Conservation (phyloP, 192 early-diverging fungal species). For the Coemansia sp. region DNA sequence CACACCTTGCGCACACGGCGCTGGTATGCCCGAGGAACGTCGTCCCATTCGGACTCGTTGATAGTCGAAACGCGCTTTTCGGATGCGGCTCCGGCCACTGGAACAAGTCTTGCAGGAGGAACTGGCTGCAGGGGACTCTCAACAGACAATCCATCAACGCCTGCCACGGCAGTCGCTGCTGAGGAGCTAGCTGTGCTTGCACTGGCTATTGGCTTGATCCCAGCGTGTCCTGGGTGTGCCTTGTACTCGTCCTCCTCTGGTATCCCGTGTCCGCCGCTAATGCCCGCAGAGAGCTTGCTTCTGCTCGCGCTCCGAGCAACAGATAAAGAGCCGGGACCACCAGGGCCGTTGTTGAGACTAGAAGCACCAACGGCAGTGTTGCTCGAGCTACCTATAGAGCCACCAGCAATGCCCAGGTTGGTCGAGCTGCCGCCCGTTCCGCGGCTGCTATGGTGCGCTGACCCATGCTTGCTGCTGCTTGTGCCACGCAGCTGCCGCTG, state of each 20-base stretch:
- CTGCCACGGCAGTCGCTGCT: neutral
- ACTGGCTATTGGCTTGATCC: neutral
- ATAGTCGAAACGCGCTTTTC: slow-evolving; percentile 5
- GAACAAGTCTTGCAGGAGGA: neutral
- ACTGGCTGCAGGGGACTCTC: neutral
- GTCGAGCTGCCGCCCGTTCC: neutral
- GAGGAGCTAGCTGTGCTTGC: neutral
- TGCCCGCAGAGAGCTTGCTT: slow-evolving; percentile 1
- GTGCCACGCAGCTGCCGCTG: neutral
- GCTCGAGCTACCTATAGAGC: neutral
- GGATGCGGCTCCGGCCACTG: neutral
- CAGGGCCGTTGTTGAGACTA: neutral
- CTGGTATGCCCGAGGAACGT: slow-evolving; percentile 57
- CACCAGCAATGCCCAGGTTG: neutral
- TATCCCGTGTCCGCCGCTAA: neutral
- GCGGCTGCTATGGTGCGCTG: neutral
- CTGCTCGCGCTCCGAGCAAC: slow-evolving; percentile 2
- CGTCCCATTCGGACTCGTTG: slow-evolving; percentile 49
- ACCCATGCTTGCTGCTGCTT: neutral
- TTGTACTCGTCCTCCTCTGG: slow-evolving; percentile 2
- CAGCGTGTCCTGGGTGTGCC: neutral
- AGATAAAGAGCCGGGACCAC: neutral
- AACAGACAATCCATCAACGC: neutral
- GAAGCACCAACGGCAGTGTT: neutral
- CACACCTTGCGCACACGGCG: slow-evolving; percentile 49